Conservation (phyloP, 2,329 filamentous ascomycete species). For the Tolypocladium album region DNA sequence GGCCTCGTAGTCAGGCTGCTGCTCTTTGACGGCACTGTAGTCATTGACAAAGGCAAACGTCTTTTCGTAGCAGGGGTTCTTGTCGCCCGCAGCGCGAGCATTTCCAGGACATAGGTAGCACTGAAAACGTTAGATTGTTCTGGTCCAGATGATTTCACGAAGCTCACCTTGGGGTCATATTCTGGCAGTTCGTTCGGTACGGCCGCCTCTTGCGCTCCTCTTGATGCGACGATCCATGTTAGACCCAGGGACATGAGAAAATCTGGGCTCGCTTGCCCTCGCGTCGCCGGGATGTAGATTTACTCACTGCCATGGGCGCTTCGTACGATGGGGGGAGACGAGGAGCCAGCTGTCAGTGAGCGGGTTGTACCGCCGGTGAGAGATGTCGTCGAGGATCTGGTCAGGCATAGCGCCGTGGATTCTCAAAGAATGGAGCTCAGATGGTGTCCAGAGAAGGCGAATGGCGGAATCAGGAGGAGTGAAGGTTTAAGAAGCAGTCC, state of each 20-base stretch:
- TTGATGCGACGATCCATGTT: conserved; percentile 19
- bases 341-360: conserved; percentile 84
- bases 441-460: too few relatives aligned
- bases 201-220: conserved; percentile 67
- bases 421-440: background rate
- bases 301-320: conserved; percentile 93
- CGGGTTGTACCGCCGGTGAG: conserved; percentile 88
- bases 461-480: background rate
- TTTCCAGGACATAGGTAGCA: conserved; percentile 96
- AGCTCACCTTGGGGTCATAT: conserved; percentile 64
- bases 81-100: conserved; percentile 73
- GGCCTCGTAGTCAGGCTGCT: conserved; percentile 66
- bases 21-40: conserved; percentile 92
- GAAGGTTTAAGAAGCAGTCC: background rate
- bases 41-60: conserved; percentile 97
- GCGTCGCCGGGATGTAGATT: conserved; percentile 6
- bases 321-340: conserved; percentile 91
- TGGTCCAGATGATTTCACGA: background rate
- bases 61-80: conserved; percentile 74
- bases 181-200: conserved; percentile 59
- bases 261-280: background rate
- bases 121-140: conserved; percentile 26
- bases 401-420: conserved; percentile 47
- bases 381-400: conserved; percentile 84
- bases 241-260: background rate